Conservation (phyloP, 768 basidiomycete species). For the Xerocomus spinulosus region DNA sequence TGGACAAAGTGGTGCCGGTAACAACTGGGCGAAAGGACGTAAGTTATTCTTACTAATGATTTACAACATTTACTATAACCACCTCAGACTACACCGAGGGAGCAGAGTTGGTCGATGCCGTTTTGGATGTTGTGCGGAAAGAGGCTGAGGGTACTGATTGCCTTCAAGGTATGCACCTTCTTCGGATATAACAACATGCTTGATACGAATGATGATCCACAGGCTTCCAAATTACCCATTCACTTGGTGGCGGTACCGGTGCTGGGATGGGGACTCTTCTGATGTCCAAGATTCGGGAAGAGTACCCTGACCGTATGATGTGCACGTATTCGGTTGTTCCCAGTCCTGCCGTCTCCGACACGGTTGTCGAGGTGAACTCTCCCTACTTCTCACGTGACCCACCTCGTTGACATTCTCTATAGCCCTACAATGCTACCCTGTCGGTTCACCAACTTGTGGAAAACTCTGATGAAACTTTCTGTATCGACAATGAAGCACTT, state of each 20-base stretch:
- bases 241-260: constrained; percentile 97
- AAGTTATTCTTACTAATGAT: constrained; percentile 35
- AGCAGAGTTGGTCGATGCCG: constrained; percentile 97
- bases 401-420: constrained; percentile 2
- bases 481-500: constrained; percentile 98
- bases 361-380: constrained; percentile 81
- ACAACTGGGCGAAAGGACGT: constrained; percentile 99
- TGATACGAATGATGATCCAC: constrained; percentile 8
- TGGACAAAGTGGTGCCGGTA: constrained; percentile 96
- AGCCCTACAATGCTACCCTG: constrained; percentile 98
- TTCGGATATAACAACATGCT: not conserved
- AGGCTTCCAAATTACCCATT: constrained; percentile 99
- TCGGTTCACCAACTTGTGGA: constrained; percentile 98
- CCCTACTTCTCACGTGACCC: not conserved
- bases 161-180: constrained; percentile 76
- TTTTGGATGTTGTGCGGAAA: constrained; percentile 97
- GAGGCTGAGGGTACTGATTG: constrained; percentile 98
- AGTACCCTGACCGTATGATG: constrained; percentile 99
- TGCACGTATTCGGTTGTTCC: constrained; percentile 99
- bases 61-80: not conserved
- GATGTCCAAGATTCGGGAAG: constrained; percentile 98
- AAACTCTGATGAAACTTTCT: constrained; percentile 99
- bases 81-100: constrained; percentile 79
- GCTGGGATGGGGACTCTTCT: constrained; percentile 99
- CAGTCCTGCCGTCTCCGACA: constrained; percentile 95